Base-by-base conservation (phyloP, 257 asterid species). In the Plantago ovata region DNA sequence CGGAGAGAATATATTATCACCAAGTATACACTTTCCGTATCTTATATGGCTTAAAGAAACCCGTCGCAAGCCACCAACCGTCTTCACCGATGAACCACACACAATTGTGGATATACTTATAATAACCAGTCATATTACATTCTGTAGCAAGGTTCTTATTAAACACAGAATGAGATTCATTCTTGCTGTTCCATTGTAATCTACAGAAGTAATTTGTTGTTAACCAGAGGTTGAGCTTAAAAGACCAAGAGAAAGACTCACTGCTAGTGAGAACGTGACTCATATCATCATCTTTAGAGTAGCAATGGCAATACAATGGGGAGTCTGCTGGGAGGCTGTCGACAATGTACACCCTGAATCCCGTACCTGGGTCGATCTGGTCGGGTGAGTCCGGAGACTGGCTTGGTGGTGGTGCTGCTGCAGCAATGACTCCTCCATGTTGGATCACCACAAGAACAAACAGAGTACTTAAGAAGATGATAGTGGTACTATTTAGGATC, bases 151-250 rank as follows among this genome's bases (percentile, higher is more conserved):
- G 9, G 8, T 52, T 1, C 10, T 24, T 14, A 52, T 13, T 21
- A 24, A 52, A 52, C 2, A 52, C 57, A 52, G 36, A 36, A 5
- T 52, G 57, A 52, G 38, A 4, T 23, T 21, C 57, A 23, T 52
- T n/a, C 40, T 23, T 52, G 10, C 10, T 3, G 13, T 14, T 4
- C 57, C 40, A 23, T 52, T 14, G 22, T 10, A 52, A 15, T 52
- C 39, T 36, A 52, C 57, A 52, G 23, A 52, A 52, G 57, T 20
- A 52, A 10, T 16, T 16, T 13, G 57, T 52, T 24, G 40, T 23
- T 1, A 10, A 1, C 10, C 9, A 24, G 14, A 23, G 5, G 40
- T 52, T 52, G 38, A 52, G 20, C 5, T 15, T 28, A 14, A 52
- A 52, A 24, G 20, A 18, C 57, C 53, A 48, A 10, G 18, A 19